These are phyloP conservation scores for Zalerion maritima DNA, from an alignment of 495 filamentous ascomycete species.

Conservation along the genomic window DNA sequence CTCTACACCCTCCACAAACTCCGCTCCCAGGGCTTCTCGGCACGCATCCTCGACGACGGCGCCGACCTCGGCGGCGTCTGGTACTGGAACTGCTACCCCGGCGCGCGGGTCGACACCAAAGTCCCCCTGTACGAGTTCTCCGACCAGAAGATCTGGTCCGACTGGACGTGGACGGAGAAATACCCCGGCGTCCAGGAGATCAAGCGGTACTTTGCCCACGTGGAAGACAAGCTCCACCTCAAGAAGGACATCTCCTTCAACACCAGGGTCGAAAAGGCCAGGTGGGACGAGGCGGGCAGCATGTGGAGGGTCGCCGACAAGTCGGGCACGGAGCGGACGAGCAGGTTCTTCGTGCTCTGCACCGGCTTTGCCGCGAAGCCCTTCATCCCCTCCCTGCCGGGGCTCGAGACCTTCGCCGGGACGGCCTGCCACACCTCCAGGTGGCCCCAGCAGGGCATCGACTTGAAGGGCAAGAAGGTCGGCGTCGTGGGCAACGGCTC, in stretches of 20 bases:
- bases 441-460: constrained; percentile 33
- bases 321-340: constrained; percentile 13
- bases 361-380: constrained; percentile 26
- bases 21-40: constrained; percentile 25
- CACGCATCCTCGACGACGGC: constrained; percentile 31
- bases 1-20: constrained; percentile 27
- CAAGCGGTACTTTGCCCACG: constrained; percentile 26
- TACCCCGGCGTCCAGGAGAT: constrained; percentile 26
- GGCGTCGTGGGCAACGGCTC: constrained; percentile 43
- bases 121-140: constrained; percentile 27
- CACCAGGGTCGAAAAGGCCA: constrained; percentile 20
- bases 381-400: constrained; percentile 20
- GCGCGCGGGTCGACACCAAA: constrained; percentile 27
- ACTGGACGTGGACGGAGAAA: constrained; percentile 30
- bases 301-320: constrained; percentile 23
- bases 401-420: constrained; percentile 24
- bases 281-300: constrained; percentile 18
- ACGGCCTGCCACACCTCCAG: constrained; percentile 40
- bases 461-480: constrained; percentile 37
- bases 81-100: constrained; percentile 30
- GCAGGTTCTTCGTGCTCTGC: constrained; percentile 20
- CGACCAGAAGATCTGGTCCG: constrained; percentile 24
- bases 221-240: constrained; percentile 26
- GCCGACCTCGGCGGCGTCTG: constrained; percentile 36
- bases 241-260: constrained; percentile 29